phyloP scores from a whole-genome alignment of 148 eudicot species.

The Linanthus parryae region DNA sequence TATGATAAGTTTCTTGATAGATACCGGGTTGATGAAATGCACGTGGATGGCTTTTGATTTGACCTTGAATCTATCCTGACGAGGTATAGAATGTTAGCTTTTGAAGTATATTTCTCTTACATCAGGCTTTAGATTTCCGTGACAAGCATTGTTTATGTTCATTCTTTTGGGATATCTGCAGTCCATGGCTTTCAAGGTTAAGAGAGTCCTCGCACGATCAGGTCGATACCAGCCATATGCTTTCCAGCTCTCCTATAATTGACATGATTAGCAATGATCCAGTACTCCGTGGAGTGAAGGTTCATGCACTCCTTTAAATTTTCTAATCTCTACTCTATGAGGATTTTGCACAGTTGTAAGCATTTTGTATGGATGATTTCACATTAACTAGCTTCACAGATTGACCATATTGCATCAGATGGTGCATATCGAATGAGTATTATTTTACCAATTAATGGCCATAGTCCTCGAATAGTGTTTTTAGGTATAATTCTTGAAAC shows the following conservation, averaged over 20 bases:
- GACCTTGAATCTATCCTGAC: conserved; percentile 96
- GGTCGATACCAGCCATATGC: conserved; percentile 76
- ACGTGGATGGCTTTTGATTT: conserved; percentile 95
- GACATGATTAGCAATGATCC: conserved; percentile 99
- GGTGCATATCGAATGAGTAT: too few relatives aligned
- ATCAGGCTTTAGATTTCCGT: conserved; percentile 76
- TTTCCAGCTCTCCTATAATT: conserved; percentile 77
- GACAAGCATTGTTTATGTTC: conserved; percentile 79
- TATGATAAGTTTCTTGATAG: too few relatives aligned
- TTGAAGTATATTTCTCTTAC: conserved; percentile 16
- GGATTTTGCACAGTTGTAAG: too few relatives aligned
- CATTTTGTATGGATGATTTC: too few relatives aligned
- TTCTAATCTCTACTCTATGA: neutral
- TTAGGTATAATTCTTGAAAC: too few relatives aligned
- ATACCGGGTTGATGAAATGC: conserved; percentile 97
- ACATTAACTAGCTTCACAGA: too few relatives aligned
- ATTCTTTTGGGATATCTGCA: conserved; percentile 23
- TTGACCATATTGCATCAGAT: too few relatives aligned
- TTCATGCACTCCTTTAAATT: conserved; percentile 10
- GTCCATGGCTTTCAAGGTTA: conserved; percentile 88
- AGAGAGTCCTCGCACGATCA: conserved; percentile 61
- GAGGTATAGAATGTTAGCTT: conserved; percentile 72
- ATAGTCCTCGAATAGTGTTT: too few relatives aligned
- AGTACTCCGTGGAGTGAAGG: conserved; percentile 75
- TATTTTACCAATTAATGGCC: too few relatives aligned